Evolutionary conservation across 257 asterid genomes (phyloP), one percentile per base, ranked within the genome.

Genomic region (Schizonepeta tenuifolia): DNA sequence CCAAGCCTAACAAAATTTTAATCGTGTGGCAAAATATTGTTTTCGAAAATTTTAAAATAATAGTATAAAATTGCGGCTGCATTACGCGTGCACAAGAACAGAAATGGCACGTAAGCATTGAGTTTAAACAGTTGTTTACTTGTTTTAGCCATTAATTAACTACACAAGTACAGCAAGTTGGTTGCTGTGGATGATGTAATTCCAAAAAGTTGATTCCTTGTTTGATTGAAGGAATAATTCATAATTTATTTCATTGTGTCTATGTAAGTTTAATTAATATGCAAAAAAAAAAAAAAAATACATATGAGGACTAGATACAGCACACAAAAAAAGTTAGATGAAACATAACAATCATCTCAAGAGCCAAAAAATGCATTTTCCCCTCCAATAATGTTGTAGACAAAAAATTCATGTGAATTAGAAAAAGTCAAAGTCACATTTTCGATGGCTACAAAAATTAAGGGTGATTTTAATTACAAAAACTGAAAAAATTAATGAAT

Each of bases 71-170:
- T 8, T 50, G 40, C 55, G 40, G 69, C 41, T 20, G 57, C 41
- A 77, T 77, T 54, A 72, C 60, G 69, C 54, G 24, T 58, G 75
- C 18, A 78, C 56, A 51, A 41, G 4, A 61, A 73, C 40, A 67
- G 67, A 71, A 67, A 44, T 1, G 7, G 47, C 57, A 64, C 50
- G 71, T 44, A 36, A 55, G 26, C 35, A 4, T 7, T 20, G 47
- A 53, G 51, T 64, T 59, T 36, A 31, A 57, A 56, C 20, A 51
- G 33, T 46, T 77, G 70, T 77, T 57, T 38, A 51, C 24, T 46
- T 77, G 70, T 77, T 57, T 38, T 57, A 67, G 9, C 0, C 11
- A 41, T 20, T 72, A 72, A 61, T 61, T 4, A 49, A 36, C 8
- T 62, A 43, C 58, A 22, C 10, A 62, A 54, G n/a, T 54, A 65